Conservation (phyloP, 2,329 filamentous ascomycete species). For the Acrocalymma vagum region DNA sequence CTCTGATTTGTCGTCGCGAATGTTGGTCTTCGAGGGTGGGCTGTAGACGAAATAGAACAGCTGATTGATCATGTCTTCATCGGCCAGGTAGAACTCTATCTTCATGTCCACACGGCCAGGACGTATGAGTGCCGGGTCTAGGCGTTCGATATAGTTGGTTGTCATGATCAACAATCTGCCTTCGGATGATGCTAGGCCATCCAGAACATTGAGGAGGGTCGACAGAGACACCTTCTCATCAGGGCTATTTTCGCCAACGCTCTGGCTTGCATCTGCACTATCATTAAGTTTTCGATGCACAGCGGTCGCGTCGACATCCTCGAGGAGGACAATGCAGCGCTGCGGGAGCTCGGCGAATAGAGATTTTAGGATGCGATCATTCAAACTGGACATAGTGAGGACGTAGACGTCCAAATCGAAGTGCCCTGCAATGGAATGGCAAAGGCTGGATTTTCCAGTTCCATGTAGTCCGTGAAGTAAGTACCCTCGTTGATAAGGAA, state of each 20-base stretch:
- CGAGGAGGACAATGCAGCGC: conserved; percentile 18
- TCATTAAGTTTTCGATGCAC: conserved; percentile 7
- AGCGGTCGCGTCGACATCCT: conserved; percentile 15
- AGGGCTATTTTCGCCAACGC: conserved; percentile 15
- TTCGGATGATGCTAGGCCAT: conserved; percentile 79
- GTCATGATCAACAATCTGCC: conserved; percentile 82
- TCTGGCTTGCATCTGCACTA: conserved; percentile 9
- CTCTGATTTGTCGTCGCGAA: conserved; percentile 8
- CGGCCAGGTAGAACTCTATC: conserved; percentile 63
- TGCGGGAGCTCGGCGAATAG: conserved; percentile 20
- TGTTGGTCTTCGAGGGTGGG: conserved; percentile 3
- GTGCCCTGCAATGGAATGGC: conserved; percentile 10
- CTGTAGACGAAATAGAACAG: conserved; percentile 18
- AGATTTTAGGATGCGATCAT: conserved; percentile 13
- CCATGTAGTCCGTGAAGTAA: conserved; percentile 19
- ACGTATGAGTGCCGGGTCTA: conserved; percentile 75
- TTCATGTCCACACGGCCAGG: conserved; percentile 75
- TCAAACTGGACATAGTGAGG: conserved; percentile 16
- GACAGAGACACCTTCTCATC: conserved; percentile 70
- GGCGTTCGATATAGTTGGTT: conserved; percentile 76
- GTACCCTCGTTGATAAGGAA: conserved; percentile 23
- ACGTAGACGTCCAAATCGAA: conserved; percentile 23
- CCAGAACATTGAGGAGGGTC: conserved; percentile 80
- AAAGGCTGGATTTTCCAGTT: conserved; percentile 20
- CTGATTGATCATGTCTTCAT: conserved; percentile 16